These are phyloP conservation scores for Castanospermum australe DNA, from an alignment of 306 rosid genomes.

Conservation along the genomic window DNA sequence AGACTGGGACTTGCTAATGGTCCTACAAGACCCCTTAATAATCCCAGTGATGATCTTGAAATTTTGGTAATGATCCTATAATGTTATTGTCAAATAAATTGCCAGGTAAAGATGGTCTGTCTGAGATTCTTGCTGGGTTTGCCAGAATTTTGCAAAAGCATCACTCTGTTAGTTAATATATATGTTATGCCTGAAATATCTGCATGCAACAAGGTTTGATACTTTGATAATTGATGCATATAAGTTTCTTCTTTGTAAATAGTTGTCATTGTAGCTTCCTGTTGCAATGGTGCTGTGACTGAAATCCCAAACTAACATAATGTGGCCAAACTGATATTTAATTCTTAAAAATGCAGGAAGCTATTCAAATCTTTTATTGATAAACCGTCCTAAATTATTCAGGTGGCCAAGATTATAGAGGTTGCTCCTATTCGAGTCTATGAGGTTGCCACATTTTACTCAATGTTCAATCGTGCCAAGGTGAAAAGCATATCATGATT, in stretches of 20 bases:
- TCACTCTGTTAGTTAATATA: background rate
- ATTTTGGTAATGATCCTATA: too few relatives aligned
- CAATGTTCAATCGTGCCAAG: constrained; percentile 95
- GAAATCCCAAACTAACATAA: background rate
- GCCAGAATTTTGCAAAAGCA: background rate
- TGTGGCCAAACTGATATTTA: constrained; percentile 1
- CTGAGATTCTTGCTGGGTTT: background rate
- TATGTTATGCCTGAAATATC: background rate
- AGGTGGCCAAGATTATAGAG: constrained; percentile 91
- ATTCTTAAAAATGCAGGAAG: constrained; percentile 5
- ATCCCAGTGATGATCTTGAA: background rate
- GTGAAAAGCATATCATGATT: constrained; percentile 40
- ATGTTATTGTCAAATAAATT: background rate
- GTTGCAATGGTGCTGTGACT: background rate
- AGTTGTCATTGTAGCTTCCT: background rate
- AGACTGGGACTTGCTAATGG: background rate
- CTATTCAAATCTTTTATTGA: constrained; percentile 5
- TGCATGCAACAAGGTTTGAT: background rate
- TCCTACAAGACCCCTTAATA: background rate
- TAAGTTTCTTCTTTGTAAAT: background rate
- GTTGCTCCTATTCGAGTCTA: constrained; percentile 94
- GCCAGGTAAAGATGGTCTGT: background rate
- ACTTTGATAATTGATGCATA: background rate
- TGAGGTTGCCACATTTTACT: constrained; percentile 97
- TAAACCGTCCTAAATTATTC: constrained; percentile 41